Evolutionary conservation across 768 basidiomycete genomes (phyloP).

Genomic region (Coprinellus aureogranulatus): DNA sequence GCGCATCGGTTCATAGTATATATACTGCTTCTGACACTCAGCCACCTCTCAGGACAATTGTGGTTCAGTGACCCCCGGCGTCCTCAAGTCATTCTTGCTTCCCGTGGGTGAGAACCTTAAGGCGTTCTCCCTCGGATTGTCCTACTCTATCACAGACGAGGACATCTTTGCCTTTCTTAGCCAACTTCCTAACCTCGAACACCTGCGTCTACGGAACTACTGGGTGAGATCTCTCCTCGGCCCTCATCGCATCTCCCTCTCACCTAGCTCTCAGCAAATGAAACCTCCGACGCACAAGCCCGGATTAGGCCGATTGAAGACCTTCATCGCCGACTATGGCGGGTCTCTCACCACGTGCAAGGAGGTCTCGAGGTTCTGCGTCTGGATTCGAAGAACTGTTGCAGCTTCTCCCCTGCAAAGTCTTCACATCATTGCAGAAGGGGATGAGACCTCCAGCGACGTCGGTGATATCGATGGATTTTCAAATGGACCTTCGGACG

Average conservation of each 20-base stretch:
- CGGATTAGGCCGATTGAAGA: slow-evolving; percentile 17
- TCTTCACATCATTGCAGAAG: slow-evolving; percentile 27
- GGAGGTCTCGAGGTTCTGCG: slow-evolving; percentile 32
- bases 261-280: slow-evolving; percentile 37
- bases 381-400: slow-evolving; percentile 41
- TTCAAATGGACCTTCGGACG: slow-evolving; percentile 26
- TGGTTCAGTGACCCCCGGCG: slow-evolving; percentile 63
- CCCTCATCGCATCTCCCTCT: background rate
- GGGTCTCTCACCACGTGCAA: slow-evolving; percentile 17
- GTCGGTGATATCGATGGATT: slow-evolving; percentile 8
- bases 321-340: slow-evolving; percentile 20
- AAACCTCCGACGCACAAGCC: slow-evolving; percentile 25
- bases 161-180: slow-evolving; percentile 50
- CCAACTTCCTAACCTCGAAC: slow-evolving; percentile 37
- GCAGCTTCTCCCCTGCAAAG: slow-evolving; percentile 31
- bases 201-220: slow-evolving; percentile 49
- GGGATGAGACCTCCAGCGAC: slow-evolving; percentile 17
- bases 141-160: slow-evolving; percentile 55
- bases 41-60: slow-evolving; percentile 47
- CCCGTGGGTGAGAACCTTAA: slow-evolving; percentile 30
- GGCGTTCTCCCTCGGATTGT: slow-evolving; percentile 49
- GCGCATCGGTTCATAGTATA: no score
- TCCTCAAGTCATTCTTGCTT: slow-evolving; percentile 45
- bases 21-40: no score
- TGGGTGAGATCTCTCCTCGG: slow-evolving; percentile 37